Evolutionary conservation across 1,139 yeast genomes (phyloP).

Genomic region (Nadsonia commutata): DNA sequence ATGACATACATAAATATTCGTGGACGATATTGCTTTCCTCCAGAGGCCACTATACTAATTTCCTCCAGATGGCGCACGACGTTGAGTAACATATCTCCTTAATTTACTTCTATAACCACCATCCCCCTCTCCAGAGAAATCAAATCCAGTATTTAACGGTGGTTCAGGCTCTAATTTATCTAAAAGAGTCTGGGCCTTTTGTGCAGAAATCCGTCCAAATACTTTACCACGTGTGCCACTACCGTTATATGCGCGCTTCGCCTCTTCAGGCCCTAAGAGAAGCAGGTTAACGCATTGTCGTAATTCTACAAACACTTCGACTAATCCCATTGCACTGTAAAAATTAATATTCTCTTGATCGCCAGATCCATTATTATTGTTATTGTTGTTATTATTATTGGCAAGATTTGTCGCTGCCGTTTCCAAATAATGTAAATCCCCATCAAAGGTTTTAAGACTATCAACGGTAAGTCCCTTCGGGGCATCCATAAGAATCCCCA

Average conservation of each 20-base stretch:
- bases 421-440: neutral
- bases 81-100: neutral
- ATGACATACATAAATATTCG: no score
- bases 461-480: constrained; percentile 11
- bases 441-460: constrained; percentile 14
- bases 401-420: neutral
- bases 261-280: neutral
- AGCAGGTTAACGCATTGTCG: neutral
- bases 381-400: neutral
- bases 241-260: neutral
- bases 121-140: neutral
- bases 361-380: neutral
- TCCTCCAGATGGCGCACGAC: no score
- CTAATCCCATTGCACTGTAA: neutral
- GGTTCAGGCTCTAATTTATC: neutral
- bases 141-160: neutral
- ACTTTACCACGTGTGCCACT: neutral
- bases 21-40: no score
- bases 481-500: constrained; percentile 43
- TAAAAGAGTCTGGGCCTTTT: neutral
- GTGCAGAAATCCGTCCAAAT: neutral
- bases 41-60: no score
- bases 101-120: neutral
- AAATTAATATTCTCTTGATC: neutral
- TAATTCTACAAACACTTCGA: neutral